Evolutionary conservation across 2,329 filamentous ascomycete species (phyloP), one percentile per base, ranked within the genome.

Genomic region (Stachybotrys chartarum): DNA sequence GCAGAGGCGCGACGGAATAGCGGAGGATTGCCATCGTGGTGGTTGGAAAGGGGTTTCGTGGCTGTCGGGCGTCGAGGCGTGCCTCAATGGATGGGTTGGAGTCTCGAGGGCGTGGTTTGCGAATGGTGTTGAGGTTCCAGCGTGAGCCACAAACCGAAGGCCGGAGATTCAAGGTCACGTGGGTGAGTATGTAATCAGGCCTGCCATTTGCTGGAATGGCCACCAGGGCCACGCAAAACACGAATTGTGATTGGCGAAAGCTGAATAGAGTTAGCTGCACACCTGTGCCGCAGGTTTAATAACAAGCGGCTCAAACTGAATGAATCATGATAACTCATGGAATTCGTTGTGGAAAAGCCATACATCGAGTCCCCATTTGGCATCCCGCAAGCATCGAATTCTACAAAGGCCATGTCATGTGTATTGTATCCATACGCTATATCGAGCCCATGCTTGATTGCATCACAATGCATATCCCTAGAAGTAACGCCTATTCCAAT

Each of bases 11-110:
- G 57, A 64, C 66, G 57, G 70, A 61, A 56, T 70, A 66, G 59
- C 71, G 71, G 59, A 72, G 59, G 60, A 72, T 60, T 55, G 64
- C 66, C 72, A 74, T 74, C 59, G 57, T 59, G 18, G 60, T 53
- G 14, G 35, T 10, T 42, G 35, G 44, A 35, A 55, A 53, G 59
- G 61, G 59, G 58, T 56, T 55, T 50, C 52, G 30, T 58, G 49
- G 52, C 51, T 56, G 58, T 35, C 51, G 45, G 60, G 59, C 58
- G 58, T 61, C 59, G 61, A 31, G 52, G n/a, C 39, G 57, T 59
- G 63, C 61, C 62, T 65, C 64, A 68, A 66, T 69, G 63, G 67
- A 64, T 57, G 55, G 49, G 46, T 54, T 58, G 50, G 39, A 54
- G 50, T 14, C 49, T 24, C 16, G n/a, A 7, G 45, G n/a, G 30